Conservation (phyloP, 2,329 filamentous ascomycete genomes). For the Trichoderma guizhouense region DNA sequence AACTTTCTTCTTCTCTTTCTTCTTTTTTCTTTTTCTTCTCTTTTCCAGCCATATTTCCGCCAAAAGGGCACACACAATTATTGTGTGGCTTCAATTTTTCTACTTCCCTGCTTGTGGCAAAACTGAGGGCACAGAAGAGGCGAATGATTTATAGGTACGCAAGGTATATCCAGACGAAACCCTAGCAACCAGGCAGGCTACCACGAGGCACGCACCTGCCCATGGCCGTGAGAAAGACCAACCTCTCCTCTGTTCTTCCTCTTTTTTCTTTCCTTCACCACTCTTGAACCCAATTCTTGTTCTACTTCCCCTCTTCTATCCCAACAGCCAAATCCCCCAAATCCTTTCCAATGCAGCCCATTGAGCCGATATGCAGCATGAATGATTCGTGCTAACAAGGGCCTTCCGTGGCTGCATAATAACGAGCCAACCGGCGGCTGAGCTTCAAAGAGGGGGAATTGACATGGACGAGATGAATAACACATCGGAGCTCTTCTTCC, state of each 20-base stretch:
- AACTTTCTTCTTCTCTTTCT: neutral
- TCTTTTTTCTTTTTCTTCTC: neutral
- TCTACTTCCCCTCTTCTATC: neutral
- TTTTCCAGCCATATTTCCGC: neutral
- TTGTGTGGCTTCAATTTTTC: neutral
- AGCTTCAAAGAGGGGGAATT: conserved; percentile 1
- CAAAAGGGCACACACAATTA: neutral
- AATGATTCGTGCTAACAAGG: conserved; percentile 1
- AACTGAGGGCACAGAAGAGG: neutral
- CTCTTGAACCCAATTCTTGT: neutral
- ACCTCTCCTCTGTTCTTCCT: neutral
- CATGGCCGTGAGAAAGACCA: neutral
- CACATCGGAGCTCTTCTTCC: neutral
- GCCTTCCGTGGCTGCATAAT: conserved; percentile 1
- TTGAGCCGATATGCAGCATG: neutral
- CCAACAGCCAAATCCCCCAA: neutral
- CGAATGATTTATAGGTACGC: neutral
- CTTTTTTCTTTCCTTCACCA: neutral
- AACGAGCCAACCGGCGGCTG: neutral
- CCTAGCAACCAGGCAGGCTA: neutral
- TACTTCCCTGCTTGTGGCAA: neutral
- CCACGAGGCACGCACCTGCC: conserved; percentile 6
- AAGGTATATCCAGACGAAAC: neutral
- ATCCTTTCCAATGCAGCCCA: neutral
- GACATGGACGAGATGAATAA: neutral